Evolutionary conservation across 805 yeast species (phyloP).

Genomic region (Spathaspora girioi): DNA sequence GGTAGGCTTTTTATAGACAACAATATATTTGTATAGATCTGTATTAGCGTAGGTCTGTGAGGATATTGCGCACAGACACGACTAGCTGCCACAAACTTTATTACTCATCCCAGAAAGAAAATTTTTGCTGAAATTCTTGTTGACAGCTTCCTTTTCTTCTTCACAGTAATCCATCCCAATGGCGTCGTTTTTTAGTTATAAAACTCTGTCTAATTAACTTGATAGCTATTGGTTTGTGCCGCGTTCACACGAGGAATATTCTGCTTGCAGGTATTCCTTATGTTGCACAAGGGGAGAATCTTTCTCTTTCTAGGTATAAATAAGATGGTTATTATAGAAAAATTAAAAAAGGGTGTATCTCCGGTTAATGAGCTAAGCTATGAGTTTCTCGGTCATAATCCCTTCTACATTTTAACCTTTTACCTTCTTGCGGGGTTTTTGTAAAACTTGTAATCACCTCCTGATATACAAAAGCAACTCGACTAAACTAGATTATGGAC

Average conservation of each 20-base stretch:
- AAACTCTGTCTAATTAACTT: slow-evolving; percentile 11
- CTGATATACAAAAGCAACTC: too few species aligned
- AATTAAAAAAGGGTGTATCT: slow-evolving; percentile 42
- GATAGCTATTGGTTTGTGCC: slow-evolving; percentile 15
- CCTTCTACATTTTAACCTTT: slow-evolving; percentile 31
- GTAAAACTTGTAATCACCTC: too few species aligned
- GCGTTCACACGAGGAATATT: slow-evolving; percentile 4
- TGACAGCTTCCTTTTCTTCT: slow-evolving; percentile 2
- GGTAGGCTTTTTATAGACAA: too few species aligned
- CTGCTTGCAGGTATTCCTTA: slow-evolving; percentile 5
- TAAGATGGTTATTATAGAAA: slow-evolving; percentile 10
- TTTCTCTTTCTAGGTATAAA: not conserved
- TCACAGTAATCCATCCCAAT: slow-evolving; percentile 11
- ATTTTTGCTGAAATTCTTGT: not conserved
- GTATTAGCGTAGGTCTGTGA: too few species aligned
- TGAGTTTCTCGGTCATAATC: slow-evolving; percentile 53
- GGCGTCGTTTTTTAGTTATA: slow-evolving; percentile 15
- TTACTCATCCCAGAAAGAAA: not conserved
- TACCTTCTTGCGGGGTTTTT: too few species aligned
- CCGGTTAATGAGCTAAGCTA: slow-evolving; percentile 43
- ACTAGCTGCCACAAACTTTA: too few species aligned
- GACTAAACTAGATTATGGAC: not conserved
- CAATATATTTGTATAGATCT: too few species aligned
- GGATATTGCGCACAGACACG: too few species aligned
- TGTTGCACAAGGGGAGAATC: slow-evolving; percentile 2